Evolutionary conservation across 306 rosid species (phyloP).

Genomic region (Clitoria ternatea): DNA sequence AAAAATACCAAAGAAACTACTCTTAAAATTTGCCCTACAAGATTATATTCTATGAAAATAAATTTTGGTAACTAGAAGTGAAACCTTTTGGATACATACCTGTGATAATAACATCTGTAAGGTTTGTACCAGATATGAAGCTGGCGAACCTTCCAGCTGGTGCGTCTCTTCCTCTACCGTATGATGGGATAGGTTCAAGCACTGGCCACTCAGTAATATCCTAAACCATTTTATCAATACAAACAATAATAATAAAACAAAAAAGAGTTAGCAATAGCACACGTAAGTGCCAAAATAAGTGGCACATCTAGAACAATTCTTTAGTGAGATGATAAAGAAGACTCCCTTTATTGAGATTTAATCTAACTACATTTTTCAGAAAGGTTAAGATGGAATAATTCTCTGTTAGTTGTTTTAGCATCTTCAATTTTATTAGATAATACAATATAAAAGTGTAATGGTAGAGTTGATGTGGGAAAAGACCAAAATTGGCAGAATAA

Average conservation of each 20-base stretch:
- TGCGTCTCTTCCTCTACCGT: constrained; percentile 76
- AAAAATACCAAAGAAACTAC: too few species aligned
- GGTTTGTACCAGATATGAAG: constrained; percentile 71
- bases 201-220: constrained; percentile 71
- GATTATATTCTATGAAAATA: too few species aligned
- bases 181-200: constrained; percentile 63
- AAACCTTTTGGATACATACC: constrained; percentile 4
- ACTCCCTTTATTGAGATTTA: too few species aligned
- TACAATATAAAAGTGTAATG: constrained; percentile 16
- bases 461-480: constrained; percentile 13
- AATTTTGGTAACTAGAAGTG: not conserved
- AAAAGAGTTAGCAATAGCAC: constrained; percentile 7
- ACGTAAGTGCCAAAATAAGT: constrained; percentile 15
- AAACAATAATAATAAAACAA: too few species aligned
- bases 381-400: too few species aligned
- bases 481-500: constrained; percentile 8
- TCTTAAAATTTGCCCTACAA: too few species aligned
- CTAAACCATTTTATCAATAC: constrained; percentile 33
- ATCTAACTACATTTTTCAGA: too few species aligned
- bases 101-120: constrained; percentile 70
- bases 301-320: not conserved
- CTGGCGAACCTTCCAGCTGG: constrained; percentile 68
- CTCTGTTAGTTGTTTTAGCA: too few species aligned
- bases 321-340: too few species aligned
- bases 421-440: too few species aligned